Conservation (phyloP, 2,329 filamentous ascomycete genomes). For the Xylariaceae sp. region DNA sequence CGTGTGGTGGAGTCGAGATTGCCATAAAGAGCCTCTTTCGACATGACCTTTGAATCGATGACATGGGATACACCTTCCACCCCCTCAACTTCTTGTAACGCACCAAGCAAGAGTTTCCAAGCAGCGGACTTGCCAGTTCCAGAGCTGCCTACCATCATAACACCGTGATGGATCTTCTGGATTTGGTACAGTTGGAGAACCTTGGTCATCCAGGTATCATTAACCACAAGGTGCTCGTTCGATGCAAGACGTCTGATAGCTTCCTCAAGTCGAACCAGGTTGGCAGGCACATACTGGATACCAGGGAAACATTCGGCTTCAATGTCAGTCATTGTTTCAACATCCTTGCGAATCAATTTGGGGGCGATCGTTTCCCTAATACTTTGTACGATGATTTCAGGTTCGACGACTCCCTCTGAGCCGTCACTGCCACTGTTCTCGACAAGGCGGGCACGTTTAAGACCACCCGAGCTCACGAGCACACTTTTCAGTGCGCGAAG, state of each 20-base stretch:
- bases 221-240: conserved; percentile 84
- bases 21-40: conserved; percentile 94
- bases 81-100: conserved; percentile 83
- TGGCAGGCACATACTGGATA: conserved; percentile 86
- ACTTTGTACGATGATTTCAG: conserved; percentile 98
- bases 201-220: conserved; percentile 96
- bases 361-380: conserved; percentile 97
- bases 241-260: conserved; percentile 79
- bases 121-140: conserved; percentile 96
- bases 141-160: conserved; percentile 99
- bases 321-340: conserved; percentile 79
- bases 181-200: conserved; percentile 97
- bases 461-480: conserved; percentile 90
- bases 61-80: conserved; percentile 94
- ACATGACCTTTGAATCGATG: conserved; percentile 99
- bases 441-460: conserved; percentile 80
- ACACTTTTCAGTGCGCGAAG: conserved; percentile 98
- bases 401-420: conserved; percentile 74
- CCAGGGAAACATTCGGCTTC: conserved; percentile 87
- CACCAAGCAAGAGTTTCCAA: conserved; percentile 89
- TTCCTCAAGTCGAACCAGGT: conserved; percentile 71
- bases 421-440: conserved; percentile 52
- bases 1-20: conserved; percentile 93
- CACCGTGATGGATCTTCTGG: conserved; percentile 95
- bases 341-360: conserved; percentile 90